A percentile compares a stretch with the other conserved stretches of the same genome.
These are phyloP conservation scores for Primulina huaijiensis DNA, from an alignment of 257 asterid genomes.

Conservation along the genomic window DNA sequence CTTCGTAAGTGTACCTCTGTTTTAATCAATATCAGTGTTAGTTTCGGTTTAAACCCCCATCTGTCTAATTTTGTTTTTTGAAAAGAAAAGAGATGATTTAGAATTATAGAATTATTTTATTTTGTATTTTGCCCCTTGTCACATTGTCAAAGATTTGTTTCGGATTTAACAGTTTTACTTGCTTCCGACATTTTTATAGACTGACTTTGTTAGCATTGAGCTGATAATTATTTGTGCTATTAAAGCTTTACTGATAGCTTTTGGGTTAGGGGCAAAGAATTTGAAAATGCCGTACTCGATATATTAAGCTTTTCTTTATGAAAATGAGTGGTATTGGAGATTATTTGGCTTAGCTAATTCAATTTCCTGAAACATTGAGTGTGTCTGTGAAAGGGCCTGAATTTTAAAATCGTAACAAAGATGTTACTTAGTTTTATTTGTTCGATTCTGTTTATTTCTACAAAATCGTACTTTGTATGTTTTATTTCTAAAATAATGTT, in stretches of 20 bases:
- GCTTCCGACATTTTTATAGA: background rate
- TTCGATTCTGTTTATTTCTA: too few species aligned
- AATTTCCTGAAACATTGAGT: too few species aligned
- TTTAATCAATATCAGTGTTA: background rate
- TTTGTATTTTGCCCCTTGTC: background rate
- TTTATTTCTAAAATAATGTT: too few species aligned
- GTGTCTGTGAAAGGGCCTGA: too few species aligned
- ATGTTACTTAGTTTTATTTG: too few species aligned
- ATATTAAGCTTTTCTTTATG: too few species aligned
- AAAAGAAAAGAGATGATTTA: background rate
- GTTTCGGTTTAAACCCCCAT: too few species aligned
- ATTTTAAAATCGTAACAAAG: too few species aligned
- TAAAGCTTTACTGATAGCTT: background rate
- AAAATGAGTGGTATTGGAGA: too few species aligned
- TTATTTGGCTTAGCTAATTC: too few species aligned
- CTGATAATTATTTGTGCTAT: background rate
- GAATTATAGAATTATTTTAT: constrained; percentile 6
- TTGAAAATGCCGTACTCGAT: too few species aligned
- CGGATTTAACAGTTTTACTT: background rate
- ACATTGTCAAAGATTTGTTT: background rate
- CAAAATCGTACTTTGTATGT: too few species aligned
- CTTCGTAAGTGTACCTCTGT: background rate
- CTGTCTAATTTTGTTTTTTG: background rate
- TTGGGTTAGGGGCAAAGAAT: background rate
- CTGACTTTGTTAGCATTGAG: background rate